Evolutionary conservation across 768 basidiomycete species (phyloP), one percentile per base, ranked within the genome.

Genomic region (Omphalotus guepiniiformis): DNA sequence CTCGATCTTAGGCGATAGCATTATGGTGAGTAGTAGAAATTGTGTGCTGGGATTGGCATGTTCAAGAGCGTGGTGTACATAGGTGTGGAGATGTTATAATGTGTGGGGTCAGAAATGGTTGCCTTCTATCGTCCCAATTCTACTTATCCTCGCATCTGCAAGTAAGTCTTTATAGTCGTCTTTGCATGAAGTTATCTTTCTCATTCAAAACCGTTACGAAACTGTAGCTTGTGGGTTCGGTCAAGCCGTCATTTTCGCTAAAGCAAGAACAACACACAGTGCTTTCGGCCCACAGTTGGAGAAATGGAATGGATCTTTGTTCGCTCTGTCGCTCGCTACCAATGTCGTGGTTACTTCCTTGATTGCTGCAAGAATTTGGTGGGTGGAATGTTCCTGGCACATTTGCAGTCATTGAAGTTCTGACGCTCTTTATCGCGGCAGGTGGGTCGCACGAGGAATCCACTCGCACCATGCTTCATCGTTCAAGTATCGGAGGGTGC

Each of bases 341-440:
- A 70, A 69, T 53, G 55, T 66, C 11, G 43, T 54, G n/a, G 60
- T 63, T 23, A 66, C 66, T 4, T 39, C 50, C 11, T 58, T 69
- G 29, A 67, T 69, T 51, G 60, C 63, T 3, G 35, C 58, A n/a
- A 55, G 67, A 2, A 61, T 65, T 15, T 67, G 66, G 67, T 66
- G 41, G 30, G 40, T 42, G 8, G 35, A 19, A 26, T 18, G 13
- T 36, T 7, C 5, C 7, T 8, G 3, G n/a, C 28, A 25, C 6
- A 6, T 22, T 6, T 5, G 4, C 23, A 3, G 13, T 19, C 4
- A 37, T 6, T 19, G 15, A 19, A 26, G 9, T 6, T 23, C 38
- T 13, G 19, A 5, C 4, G 18, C 11, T 5, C 8, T 37, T 15
- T 18, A 1, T 6, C n/a, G n/a, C n/a, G n/a, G 30, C 41, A 50